Conservation (phyloP, 495 filamentous ascomycete species). For the Emericellopsis terricola region DNA sequence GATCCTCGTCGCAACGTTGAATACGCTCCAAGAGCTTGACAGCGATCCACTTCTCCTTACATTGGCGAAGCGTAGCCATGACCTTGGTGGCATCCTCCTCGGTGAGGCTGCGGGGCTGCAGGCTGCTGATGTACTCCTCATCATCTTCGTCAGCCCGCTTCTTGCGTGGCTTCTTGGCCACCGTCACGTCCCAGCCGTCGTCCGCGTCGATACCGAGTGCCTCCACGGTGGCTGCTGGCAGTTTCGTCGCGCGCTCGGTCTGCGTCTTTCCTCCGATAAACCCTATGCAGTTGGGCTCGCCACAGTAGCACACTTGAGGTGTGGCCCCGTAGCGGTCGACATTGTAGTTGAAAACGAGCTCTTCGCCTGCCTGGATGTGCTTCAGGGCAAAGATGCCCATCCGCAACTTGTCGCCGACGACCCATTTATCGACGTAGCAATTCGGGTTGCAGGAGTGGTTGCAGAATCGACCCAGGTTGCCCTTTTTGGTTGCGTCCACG, state of each 20-base stretch:
- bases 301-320: conserved; percentile 92
- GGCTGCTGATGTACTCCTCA: conserved; percentile 88
- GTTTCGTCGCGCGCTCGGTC: conserved; percentile 84
- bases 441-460: conserved; percentile 99
- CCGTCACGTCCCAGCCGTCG: conserved; percentile 78
- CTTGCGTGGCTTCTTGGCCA: conserved; percentile 76
- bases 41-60: conserved; percentile 98
- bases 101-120: conserved; percentile 67
- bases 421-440: conserved; percentile 99
- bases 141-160: conserved; percentile 91
- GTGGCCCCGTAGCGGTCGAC: conserved; percentile 96
- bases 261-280: conserved; percentile 97
- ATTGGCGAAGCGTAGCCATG: conserved; percentile 97
- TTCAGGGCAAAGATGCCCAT: conserved; percentile 98
- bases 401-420: conserved; percentile 92
- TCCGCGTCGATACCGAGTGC: conserved; percentile 90
- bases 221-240: conserved; percentile 80
- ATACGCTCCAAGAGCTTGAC: conserved; percentile 87
- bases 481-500: conserved; percentile 93
- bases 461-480: conserved; percentile 91
- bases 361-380: conserved; percentile 72
- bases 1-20: conserved; percentile 76
- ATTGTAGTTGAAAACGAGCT: conserved; percentile 99
- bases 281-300: conserved; percentile 83
- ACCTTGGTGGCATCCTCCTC: conserved; percentile 88